Percentiles rank a stretch among this genome's conserved stretches.
Conservation (phyloP, 805 yeast genomes). For the Sugiyamaella americana region DNA sequence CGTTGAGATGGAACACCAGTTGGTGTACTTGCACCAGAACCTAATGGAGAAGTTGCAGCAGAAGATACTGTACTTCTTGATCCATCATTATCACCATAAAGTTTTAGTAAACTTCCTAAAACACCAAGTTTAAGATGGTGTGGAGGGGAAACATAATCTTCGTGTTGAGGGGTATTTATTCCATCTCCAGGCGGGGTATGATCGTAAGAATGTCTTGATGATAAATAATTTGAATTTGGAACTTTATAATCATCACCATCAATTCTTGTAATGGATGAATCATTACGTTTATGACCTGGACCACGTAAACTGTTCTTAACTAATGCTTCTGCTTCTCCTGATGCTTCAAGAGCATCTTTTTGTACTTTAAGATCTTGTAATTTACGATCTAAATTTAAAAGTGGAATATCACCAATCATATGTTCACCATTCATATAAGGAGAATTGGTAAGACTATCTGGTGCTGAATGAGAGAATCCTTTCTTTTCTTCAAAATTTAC, state of each 20-base stretch:
- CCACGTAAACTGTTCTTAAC: slow-evolving; percentile 8
- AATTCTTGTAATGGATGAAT: neutral
- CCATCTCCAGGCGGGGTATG: slow-evolving; percentile 13
- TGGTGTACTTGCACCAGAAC: slow-evolving; percentile 1
- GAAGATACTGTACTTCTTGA: slow-evolving; percentile 3
- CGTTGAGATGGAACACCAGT: neutral
- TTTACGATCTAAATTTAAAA: slow-evolving; percentile 18
- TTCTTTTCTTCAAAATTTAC: slow-evolving; percentile 10
- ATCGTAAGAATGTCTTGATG: slow-evolving; percentile 17
- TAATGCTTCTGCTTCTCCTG: slow-evolving; percentile 17
- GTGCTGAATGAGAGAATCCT: neutral
- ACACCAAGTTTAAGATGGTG: slow-evolving; percentile 78
- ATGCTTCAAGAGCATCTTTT: slow-evolving; percentile 14
- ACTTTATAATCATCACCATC: slow-evolving; percentile 13
- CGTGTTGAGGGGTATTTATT: slow-evolving; percentile 20
- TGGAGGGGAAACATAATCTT: slow-evolving; percentile 53
- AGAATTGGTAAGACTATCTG: neutral
- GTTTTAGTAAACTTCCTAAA: slow-evolving; percentile 63
- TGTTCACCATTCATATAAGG: neutral
- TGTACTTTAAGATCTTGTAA: slow-evolving; percentile 12
- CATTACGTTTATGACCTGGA: neutral
- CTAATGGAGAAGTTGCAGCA: neutral
- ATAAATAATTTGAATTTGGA: slow-evolving; percentile 15
- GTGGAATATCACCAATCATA: slow-evolving; percentile 21
- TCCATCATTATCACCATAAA: slow-evolving; percentile 41